Percentiles rank a stretch among this genome's conserved stretches.
These are phyloP conservation scores for Alternaria arborescens DNA, from an alignment of 2,329 filamentous ascomycete genomes.

Conservation along the genomic window DNA sequence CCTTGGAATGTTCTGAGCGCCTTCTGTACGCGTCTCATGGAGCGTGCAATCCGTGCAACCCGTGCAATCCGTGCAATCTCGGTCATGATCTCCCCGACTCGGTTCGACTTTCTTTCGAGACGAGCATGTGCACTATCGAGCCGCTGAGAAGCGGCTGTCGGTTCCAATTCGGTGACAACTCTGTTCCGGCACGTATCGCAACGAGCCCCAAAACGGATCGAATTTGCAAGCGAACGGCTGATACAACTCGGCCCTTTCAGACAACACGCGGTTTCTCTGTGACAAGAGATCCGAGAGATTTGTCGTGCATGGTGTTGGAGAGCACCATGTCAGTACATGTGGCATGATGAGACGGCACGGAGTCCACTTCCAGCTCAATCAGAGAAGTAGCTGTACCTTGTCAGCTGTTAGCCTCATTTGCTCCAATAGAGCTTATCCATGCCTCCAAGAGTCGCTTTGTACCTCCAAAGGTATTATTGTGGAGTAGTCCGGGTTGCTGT, in stretches of 20 bases:
- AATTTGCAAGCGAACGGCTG: constrained; percentile 4
- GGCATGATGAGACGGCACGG: neutral
- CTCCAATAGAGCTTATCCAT: neutral
- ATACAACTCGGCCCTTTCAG: constrained; percentile 12
- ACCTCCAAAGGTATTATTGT: neutral
- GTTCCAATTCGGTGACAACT: neutral
- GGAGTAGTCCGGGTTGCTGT: neutral
- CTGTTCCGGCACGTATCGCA: constrained; percentile 1
- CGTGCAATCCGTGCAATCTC: constrained; percentile 8
- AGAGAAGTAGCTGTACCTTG: neutral
- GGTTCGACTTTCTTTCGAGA: neutral
- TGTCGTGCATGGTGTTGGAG: neutral
- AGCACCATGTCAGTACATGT: neutral
- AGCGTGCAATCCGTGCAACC: constrained; percentile 1
- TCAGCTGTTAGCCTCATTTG: neutral
- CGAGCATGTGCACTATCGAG: neutral
- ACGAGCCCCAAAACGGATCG: constrained; percentile 1
- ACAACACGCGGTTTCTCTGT: neutral
- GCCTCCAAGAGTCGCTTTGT: neutral
- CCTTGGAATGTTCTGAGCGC: constrained; percentile 1
- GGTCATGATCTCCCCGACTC: constrained; percentile 1
- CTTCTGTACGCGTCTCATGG: constrained; percentile 8
- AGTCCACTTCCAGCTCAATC: constrained; percentile 1
- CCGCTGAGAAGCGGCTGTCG: constrained; percentile 4
- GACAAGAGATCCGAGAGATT: constrained; percentile 4